Conservation (phyloP, 208 protist genomes). For the Lotmaria passim region DNA sequence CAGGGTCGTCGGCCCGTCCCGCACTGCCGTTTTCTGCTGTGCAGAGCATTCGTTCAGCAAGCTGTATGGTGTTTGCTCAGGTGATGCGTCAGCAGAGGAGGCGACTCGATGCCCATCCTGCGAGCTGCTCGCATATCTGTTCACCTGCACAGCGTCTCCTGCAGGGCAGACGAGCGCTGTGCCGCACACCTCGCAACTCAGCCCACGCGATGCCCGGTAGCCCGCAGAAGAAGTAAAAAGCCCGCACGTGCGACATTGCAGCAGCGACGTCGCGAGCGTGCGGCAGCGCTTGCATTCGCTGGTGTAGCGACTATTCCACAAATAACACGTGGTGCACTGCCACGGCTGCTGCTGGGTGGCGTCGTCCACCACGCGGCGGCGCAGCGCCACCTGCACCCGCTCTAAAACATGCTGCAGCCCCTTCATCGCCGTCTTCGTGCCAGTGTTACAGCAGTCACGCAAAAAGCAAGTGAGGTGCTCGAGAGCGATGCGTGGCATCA, state of each 20-base stretch:
- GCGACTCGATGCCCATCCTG: no score
- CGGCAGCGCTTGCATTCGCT: conserved; percentile 53
- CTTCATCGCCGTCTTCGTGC: no score
- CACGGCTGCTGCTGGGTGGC: conserved; percentile 54
- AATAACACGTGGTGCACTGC: conserved; percentile 57
- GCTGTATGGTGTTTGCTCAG: no score
- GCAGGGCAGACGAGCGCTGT: conserved; percentile 8
- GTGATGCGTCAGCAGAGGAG: no score
- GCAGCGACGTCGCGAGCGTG: conserved; percentile 45
- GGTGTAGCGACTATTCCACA: conserved; percentile 63
- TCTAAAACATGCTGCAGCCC: conserved; percentile 9
- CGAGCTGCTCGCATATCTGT: no score
- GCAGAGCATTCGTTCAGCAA: no score
- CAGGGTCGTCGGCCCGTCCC: background rate
- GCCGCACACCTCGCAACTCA: conserved; percentile 33
- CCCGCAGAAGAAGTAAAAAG: conserved; percentile 48
- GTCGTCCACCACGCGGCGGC: conserved; percentile 10
- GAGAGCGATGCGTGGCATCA: conserved; percentile 39
- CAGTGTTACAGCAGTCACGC: no score
- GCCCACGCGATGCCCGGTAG: conserved; percentile 10
- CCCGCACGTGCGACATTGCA: conserved; percentile 58
- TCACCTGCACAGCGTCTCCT: background rate
- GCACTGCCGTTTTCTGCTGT: no score
- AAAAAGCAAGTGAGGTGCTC: conserved; percentile 32
- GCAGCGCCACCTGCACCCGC: conserved; percentile 8